Evolutionary conservation across 495 filamentous ascomycete genomes (phyloP).

Genomic region (Patellaria atrata): DNA sequence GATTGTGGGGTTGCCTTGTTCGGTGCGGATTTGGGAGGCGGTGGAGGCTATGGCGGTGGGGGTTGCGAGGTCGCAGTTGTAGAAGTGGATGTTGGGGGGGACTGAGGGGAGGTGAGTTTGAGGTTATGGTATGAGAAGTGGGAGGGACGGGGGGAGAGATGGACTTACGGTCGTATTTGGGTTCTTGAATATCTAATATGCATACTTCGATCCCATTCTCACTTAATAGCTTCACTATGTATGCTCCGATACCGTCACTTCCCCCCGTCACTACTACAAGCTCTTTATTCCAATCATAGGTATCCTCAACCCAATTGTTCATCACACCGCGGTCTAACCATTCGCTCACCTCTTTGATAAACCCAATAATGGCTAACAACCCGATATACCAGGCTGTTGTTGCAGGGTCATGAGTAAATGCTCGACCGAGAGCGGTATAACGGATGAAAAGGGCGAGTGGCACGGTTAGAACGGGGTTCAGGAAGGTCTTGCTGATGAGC

Average conservation of each 20-base stretch:
- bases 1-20: slow-evolving; percentile 48
- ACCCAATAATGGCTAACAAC: slow-evolving; percentile 7
- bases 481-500: slow-evolving; percentile 38
- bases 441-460: slow-evolving; percentile 42
- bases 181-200: slow-evolving; percentile 52
- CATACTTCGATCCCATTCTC: slow-evolving; percentile 45
- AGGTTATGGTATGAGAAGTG: not conserved
- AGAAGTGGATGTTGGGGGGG: slow-evolving; percentile 16
- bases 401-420: slow-evolving; percentile 35
- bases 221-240: slow-evolving; percentile 45
- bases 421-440: slow-evolving; percentile 43
- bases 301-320: slow-evolving; percentile 47
- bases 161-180: slow-evolving; percentile 39
- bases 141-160: not conserved
- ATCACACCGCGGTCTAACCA: slow-evolving; percentile 38
- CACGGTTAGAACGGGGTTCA: slow-evolving; percentile 47
- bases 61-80: slow-evolving; percentile 17
- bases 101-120: too few species aligned
- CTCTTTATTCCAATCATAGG: slow-evolving; percentile 55
- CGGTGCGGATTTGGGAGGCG: slow-evolving; percentile 1
- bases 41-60: slow-evolving; percentile 8
- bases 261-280: slow-evolving; percentile 60
- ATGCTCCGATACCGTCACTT: slow-evolving; percentile 50
- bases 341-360: slow-evolving; percentile 27
- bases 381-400: slow-evolving; percentile 26